Conservation (phyloP, 768 basidiomycete species). For the Postia placenta region DNA sequence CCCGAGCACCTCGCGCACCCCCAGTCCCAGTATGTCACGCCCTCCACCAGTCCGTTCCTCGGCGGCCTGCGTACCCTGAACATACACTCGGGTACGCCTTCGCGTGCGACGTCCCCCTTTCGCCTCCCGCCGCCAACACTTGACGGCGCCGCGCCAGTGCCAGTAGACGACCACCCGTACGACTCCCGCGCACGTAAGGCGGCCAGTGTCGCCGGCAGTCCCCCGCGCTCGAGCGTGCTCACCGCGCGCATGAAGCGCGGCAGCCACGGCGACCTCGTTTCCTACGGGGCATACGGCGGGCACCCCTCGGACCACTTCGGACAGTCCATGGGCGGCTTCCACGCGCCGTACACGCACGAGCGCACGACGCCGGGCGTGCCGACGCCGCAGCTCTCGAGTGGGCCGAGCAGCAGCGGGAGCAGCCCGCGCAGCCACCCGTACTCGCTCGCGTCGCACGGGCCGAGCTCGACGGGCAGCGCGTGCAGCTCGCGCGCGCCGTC, state of each 20-base stretch:
- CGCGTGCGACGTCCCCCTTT: slow-evolving; percentile 69
- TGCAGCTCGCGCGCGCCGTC: slow-evolving; percentile 58
- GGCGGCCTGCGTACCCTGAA: slow-evolving; percentile 72
- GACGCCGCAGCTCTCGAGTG: slow-evolving; percentile 60
- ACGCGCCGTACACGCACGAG: slow-evolving; percentile 21
- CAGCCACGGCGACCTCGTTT: slow-evolving; percentile 25
- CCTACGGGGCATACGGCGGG: slow-evolving; percentile 21
- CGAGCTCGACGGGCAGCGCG: slow-evolving; percentile 30
- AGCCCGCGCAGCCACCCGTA: slow-evolving; percentile 51
- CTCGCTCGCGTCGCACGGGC: slow-evolving; percentile 27
- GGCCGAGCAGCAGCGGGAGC: slow-evolving; percentile 58
- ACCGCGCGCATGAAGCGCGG: slow-evolving; percentile 16
- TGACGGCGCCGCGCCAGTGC: slow-evolving; percentile 23
- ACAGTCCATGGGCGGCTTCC: slow-evolving; percentile 16
- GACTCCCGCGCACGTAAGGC: slow-evolving; percentile 18
- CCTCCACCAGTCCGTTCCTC: slow-evolving; percentile 76
- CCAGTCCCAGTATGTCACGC: slow-evolving; percentile 34
- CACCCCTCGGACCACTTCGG: slow-evolving; percentile 22
- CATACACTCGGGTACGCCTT: slow-evolving; percentile 63
- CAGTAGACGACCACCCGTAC: slow-evolving; percentile 8
- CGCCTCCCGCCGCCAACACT: slow-evolving; percentile 47
- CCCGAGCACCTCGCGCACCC: slow-evolving; percentile 26
- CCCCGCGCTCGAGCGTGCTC: slow-evolving; percentile 21
- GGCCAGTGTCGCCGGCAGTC: slow-evolving; percentile 31
- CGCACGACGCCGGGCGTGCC: slow-evolving; percentile 27